Evolutionary conservation across 1,284 basidiomycete genomes (phyloP), one percentile per base, ranked within the genome.

Genomic region (Anthracocystis walkeri): DNA sequence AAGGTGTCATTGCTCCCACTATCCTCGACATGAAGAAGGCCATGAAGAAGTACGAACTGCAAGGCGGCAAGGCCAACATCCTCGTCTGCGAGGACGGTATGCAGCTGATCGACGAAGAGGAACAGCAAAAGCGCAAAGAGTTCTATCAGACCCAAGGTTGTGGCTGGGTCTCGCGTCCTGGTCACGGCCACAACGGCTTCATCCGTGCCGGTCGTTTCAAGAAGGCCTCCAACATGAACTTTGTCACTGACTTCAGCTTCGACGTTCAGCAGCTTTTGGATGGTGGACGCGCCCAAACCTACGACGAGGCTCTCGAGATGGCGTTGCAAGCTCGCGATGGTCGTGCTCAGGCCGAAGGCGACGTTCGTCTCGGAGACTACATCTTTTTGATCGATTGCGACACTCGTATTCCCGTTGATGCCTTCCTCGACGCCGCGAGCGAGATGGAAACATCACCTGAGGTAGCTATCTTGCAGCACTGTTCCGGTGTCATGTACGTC

Each of bases 211-310:
- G 93, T 70, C 90, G 92, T 29, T 94, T 94, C 88, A 94, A 94
- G 88, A 94, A 94, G 86, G 92, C 92, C 0, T 91, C 90, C 0
- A 94, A 95, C 86, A 92, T 94, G 91, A 94, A 90, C 87, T 88
- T 89, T 64, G 91, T 93, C 85, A 92, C 94, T 91, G 95, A 95
- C 85, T 93, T 92, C 84, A 92, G 89, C 7, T 89, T 93, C 48
- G 89, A 90, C 72, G 88, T 92, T 80, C 93, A 94, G 86, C 90
- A 90, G 82, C 89, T 92, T 76, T 88, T 93, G 82, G 86, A 86
- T 57, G 84, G 84, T 21, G 81, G 59, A 11, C 62, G 80, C 18
- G 64, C 58, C 5, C 8, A 54, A 41, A 45, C 40, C 58, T 78
- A 75, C 72, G 51, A 65, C 25, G 58, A 58, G 25, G 67, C 60